Evolutionary conservation across 1,284 basidiomycete genomes (phyloP), one percentile per base, ranked within the genome.

Genomic region (Apiotrichum veenhuisii): DNA sequence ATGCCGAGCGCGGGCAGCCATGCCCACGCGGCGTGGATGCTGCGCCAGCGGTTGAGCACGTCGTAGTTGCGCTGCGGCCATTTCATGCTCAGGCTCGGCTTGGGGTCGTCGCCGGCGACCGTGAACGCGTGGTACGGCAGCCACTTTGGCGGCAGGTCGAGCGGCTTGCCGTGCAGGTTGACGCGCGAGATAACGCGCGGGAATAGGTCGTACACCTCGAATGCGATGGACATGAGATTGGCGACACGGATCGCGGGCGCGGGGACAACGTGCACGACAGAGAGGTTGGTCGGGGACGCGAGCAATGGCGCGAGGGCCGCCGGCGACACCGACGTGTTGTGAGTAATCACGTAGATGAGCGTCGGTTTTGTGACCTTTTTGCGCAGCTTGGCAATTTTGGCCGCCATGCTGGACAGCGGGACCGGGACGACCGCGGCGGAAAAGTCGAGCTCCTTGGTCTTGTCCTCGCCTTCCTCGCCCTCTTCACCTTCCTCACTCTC

Each of bases 1-100:
- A 66, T 33, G 2, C 44, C 58, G 4, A 45, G 22, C 2, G 55
- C 50, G 10, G 44, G 36, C 33, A 63, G 38, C 22, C 43, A 59
- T 3, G 55, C 55, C 55, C 73, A 75, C 1, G 63, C 60, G 17
- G 45, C 63, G 52, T 73, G 71, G 3, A 70, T 54, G 3, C 58
- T 48, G 34, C 68, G 59, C 64, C 69, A 67, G 42, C 64, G 63
- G 42, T 66, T 68, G 46, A 75, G 50, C 20, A 73, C 65, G 57
- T 75, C 73, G 56, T 70, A 74, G 20, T 59, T 68, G 36, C 59
- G 50, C 37, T 69, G 50, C 15, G 73, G 71, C 69, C 70, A 74
- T 3, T 63, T 22, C 55, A 75, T 65, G 30, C 58, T 61, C 23
- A 75, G 61, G 20, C 63, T 53, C 0, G 70, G 69, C 43, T 59